Conservation (phyloP, 306 rosid species). For the Inga leiocalycina region DNA sequence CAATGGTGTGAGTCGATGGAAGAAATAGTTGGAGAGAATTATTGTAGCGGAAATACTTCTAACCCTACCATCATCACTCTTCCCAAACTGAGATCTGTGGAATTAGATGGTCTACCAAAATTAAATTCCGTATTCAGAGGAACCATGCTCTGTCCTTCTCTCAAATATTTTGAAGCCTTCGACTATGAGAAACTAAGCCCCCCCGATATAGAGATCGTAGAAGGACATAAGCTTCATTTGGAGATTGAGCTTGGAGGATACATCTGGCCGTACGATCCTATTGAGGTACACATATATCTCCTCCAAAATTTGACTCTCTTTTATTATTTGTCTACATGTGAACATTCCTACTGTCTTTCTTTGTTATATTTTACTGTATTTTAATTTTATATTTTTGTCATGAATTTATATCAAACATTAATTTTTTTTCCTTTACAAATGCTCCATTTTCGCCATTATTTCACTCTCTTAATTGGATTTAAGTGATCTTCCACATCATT, state of each 20-base stretch:
- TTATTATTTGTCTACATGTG: too few species aligned
- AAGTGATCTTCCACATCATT: too few species aligned
- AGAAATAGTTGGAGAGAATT: neutral
- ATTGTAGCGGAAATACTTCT: neutral
- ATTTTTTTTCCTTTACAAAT: too few species aligned
- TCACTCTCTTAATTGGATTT: too few species aligned
- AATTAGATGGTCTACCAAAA: neutral
- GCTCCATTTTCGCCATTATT: too few species aligned
- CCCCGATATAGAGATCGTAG: neutral
- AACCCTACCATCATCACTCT: neutral
- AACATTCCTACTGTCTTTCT: too few species aligned
- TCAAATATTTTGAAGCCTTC: neutral
- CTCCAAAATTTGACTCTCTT: neutral
- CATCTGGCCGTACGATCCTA: rapidly evolving
- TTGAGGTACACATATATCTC: neutral
- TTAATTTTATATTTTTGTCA: neutral
- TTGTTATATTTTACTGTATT: neutral
- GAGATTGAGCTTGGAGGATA: neutral
- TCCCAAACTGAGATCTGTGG: neutral
- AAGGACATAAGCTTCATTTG: neutral
- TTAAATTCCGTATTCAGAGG: neutral
- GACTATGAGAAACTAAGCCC: neutral
- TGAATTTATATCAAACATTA: too few species aligned
- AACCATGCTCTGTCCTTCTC: neutral
- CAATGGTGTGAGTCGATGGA: neutral